phyloP scores from a whole-genome alignment of 2,329 filamentous ascomycete genomes.

The Chalara sp. region DNA sequence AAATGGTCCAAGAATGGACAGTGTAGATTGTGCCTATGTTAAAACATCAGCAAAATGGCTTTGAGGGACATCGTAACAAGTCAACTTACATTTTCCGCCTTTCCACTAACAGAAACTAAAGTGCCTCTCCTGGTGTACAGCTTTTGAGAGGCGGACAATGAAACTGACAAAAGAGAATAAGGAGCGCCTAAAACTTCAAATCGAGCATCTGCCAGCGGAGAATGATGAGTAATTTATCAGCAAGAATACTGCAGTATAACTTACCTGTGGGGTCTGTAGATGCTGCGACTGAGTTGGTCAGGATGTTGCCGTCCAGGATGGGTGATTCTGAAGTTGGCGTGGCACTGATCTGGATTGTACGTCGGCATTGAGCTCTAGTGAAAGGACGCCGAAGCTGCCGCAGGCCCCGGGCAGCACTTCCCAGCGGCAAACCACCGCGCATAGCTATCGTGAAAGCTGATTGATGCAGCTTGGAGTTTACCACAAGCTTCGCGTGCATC shows the following conservation, averaged over 20 bases:
- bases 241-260: constrained; percentile 1
- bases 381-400: constrained; percentile 16
- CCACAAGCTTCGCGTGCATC: neutral
- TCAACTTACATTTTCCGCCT: constrained; percentile 71
- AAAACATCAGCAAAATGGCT: constrained; percentile 4
- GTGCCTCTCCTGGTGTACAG: constrained; percentile 91
- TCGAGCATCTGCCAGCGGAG: constrained; percentile 62
- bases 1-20: constrained; percentile 81
- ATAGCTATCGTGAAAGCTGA: constrained; percentile 18
- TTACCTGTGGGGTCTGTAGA: constrained; percentile 24
- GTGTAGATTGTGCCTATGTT: constrained; percentile 72
- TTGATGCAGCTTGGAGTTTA: constrained; percentile 1
- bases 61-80: constrained; percentile 2
- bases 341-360: constrained; percentile 56
- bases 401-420: constrained; percentile 17
- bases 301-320: constrained; percentile 44
- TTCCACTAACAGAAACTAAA: constrained; percentile 81
- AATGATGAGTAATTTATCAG: too few relatives aligned
- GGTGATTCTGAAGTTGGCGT: constrained; percentile 51
- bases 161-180: constrained; percentile 89
- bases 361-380: constrained; percentile 31
- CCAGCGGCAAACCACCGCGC: constrained; percentile 22
- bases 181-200: constrained; percentile 92
- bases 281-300: constrained; percentile 41
- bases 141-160: constrained; percentile 85